These are phyloP conservation scores for Daldinia sp. DNA, from an alignment of 2,329 filamentous ascomycete genomes.

Conservation along the genomic window DNA sequence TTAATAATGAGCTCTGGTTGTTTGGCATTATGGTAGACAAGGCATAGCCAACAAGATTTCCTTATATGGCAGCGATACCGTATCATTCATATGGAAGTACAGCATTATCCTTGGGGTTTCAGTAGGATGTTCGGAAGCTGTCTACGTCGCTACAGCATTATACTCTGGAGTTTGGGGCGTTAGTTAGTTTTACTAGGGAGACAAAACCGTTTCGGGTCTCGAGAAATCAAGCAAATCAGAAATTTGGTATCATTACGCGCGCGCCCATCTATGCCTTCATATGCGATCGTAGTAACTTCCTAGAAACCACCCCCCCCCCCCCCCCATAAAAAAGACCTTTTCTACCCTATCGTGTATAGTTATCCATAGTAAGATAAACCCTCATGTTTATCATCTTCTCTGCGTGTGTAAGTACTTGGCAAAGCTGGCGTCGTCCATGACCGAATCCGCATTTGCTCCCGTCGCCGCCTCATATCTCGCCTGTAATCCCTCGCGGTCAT, in stretches of 20 bases:
- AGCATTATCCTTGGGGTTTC: neutral
- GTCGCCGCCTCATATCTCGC: conserved; percentile 82
- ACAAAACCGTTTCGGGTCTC: conserved; percentile 3
- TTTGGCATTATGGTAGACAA: neutral
- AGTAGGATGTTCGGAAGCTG: neutral
- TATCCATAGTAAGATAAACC: neutral
- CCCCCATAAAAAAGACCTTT: neutral
- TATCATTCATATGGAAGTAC: neutral
- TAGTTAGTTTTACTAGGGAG: conserved; percentile 28
- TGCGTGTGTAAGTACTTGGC: conserved; percentile 69
- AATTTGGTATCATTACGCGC: conserved; percentile 45
- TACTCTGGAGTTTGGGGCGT: conserved; percentile 39
- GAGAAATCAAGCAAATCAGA: conserved; percentile 33
- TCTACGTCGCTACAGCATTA: conserved; percentile 2
- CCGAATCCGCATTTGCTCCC: conserved; percentile 65
- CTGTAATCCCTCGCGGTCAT: conserved; percentile 75
- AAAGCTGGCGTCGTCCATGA: conserved; percentile 69
- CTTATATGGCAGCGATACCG: neutral
- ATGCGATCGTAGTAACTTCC: conserved; percentile 19
- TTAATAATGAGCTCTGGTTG: neutral
- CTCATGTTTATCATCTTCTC: conserved; percentile 38
- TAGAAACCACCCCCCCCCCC: no score
- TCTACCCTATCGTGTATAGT: conserved; percentile 10
- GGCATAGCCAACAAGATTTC: neutral
- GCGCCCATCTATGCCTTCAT: conserved; percentile 20